These are phyloP conservation scores for Catharanthus roseus DNA, from an alignment of 257 asterid genomes.

Conservation along the genomic window DNA sequence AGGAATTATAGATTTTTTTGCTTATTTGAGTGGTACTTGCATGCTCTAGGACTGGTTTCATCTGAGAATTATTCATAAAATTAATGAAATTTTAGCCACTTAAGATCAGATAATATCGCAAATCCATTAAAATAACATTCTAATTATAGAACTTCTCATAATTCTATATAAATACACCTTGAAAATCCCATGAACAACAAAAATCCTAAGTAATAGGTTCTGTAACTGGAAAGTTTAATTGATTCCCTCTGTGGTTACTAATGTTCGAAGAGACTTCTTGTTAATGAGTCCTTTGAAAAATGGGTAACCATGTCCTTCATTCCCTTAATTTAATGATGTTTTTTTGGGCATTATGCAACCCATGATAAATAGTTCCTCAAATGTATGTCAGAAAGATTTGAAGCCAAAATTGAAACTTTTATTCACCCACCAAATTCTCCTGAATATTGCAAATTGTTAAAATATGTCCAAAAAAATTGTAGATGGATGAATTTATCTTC, in stretches of 20 bases:
- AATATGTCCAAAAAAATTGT: conserved; percentile 4
- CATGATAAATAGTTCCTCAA: neutral
- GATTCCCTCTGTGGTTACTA: neutral
- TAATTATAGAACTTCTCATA: no score
- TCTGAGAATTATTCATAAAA: no score
- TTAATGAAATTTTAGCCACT: no score
- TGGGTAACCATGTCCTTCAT: neutral
- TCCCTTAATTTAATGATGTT: neutral
- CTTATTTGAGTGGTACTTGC: neutral
- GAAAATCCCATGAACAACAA: neutral
- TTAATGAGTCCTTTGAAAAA: neutral
- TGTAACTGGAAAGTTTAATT: neutral
- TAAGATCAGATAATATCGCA: no score
- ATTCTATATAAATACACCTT: neutral
- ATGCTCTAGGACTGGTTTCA: no score
- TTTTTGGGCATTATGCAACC: conserved; percentile 4
- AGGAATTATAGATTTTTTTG: no score
- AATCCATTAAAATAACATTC: no score
- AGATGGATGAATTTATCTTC: conserved; percentile 19
- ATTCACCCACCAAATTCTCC: neutral
- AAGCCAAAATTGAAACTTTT: neutral
- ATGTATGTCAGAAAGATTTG: conserved; percentile 8
- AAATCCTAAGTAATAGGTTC: neutral
- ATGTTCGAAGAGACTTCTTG: neutral
- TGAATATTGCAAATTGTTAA: neutral